A percentile compares a stretch with the other conserved stretches of the same genome.
Evolutionary conservation across 2,329 filamentous ascomycete species (phyloP).

Genomic region (Scedosporium boydii): DNA sequence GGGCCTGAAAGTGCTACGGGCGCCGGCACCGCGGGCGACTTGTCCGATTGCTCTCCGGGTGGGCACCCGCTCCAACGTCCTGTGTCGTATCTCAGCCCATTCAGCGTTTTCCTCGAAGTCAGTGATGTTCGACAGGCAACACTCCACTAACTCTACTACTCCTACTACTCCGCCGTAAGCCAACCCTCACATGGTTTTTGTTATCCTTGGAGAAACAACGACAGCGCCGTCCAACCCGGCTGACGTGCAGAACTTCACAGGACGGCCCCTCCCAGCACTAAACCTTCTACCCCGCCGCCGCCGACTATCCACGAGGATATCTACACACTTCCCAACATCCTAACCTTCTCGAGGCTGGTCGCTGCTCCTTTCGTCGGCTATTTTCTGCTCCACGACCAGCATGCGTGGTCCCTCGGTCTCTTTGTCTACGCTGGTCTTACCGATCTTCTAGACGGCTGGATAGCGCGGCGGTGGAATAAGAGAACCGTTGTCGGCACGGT

Average conservation of each 20-base stretch:
- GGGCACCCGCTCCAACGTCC: background rate
- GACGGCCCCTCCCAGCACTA: background rate
- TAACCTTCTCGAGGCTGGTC: constrained; percentile 77
- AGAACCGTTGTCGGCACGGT: constrained; percentile 92
- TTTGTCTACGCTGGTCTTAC: constrained; percentile 89
- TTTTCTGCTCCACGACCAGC: constrained; percentile 73
- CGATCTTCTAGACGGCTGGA: constrained; percentile 88
- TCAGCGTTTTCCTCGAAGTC: background rate
- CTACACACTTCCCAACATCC: constrained; percentile 89
- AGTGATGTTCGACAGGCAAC: background rate
- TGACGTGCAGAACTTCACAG: background rate
- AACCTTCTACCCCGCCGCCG: background rate
- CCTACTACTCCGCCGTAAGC: background rate
- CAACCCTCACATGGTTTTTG: background rate
- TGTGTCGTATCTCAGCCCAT: background rate
- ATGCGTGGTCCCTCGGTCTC: constrained; percentile 69
- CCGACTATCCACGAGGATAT: constrained; percentile 67
- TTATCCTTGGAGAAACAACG: background rate
- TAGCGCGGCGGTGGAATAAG: constrained; percentile 77
- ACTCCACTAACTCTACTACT: background rate
- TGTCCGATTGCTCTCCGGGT: background rate
- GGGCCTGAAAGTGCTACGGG: background rate
- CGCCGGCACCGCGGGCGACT: background rate
- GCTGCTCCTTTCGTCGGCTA: constrained; percentile 83
- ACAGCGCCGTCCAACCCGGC: background rate